Evolutionary conservation across 805 yeast genomes (phyloP).

Genomic region (Soucietia sequanensis): DNA sequence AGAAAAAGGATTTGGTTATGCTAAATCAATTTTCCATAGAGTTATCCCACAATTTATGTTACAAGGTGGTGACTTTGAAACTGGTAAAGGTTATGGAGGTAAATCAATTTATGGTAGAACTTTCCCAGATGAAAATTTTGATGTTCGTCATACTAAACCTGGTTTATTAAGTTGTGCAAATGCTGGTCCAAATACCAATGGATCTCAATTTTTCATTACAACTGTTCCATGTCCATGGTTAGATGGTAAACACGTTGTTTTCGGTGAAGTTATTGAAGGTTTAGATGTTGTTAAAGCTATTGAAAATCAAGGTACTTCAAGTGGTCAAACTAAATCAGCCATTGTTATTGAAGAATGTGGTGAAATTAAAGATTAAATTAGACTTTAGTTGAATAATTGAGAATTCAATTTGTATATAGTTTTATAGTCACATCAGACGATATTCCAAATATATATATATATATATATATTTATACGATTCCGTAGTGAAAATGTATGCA

Average conservation of each 20-base stretch:
- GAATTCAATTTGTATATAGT: no score
- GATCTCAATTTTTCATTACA: conserved; percentile 95
- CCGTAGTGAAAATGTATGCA: no score
- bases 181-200: conserved; percentile 98
- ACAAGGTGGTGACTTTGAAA: conserved; percentile 50
- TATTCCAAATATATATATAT: no score
- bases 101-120: conserved; percentile 62
- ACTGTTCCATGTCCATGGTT: conserved; percentile 86
- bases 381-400: neutral
- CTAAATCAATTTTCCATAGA: conserved; percentile 46
- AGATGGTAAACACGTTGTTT: conserved; percentile 92
- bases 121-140: conserved; percentile 77
- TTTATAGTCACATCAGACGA: no score
- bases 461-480: no score
- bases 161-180: conserved; percentile 93
- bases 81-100: conserved; percentile 47
- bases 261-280: conserved; percentile 87
- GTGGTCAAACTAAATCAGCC: conserved; percentile 47
- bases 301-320: conserved; percentile 58
- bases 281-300: conserved; percentile 79
- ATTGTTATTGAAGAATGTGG: conserved; percentile 58
- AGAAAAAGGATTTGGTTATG: conserved; percentile 46
- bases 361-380: conserved; percentile 29
- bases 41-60: conserved; percentile 48
- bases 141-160: conserved; percentile 72